Evolutionary conservation across 129 eudicot genomes (phyloP), one percentile per base, ranked within the genome.

Genomic region (Escallonia herrerae): DNA sequence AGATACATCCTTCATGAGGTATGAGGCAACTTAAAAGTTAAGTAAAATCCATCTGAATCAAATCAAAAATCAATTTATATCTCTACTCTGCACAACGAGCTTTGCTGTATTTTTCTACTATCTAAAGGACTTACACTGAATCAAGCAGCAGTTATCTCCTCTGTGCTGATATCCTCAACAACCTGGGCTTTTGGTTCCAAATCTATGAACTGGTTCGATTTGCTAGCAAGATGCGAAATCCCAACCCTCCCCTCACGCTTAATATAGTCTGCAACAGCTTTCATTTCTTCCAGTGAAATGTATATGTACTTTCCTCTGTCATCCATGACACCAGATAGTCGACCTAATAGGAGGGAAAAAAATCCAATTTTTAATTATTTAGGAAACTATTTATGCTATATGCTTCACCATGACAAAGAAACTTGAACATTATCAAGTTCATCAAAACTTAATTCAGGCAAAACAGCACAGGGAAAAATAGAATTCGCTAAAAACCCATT

Each of bases 291-390:
- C 65, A 75, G 79, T 0, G 98, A 93, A 50, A 93, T 88, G 87
- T 93, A 89, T 71, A 93, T 89, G 81, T 88, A 93, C 58, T 93
- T 93, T 67, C 98, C 98, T 80, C 98, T 85, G 72, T 93, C 96
- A 13, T 93, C 98, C 96, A 93, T 93, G 12, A 93, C 98, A 40
- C 98, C 98, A 46, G 98, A 93, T 62, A 93, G 76, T 65, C 96
- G 71, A 79, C 98, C 98, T 93, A 78, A 59, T 58, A 47, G 40
- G 54, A 13, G 8, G 40, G 54, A 13, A 4, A 53, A 64, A 10
- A 8, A 5, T 37, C 50, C 72, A 63, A 57, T 22, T 22, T 22
- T 22, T 22, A 22, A 22, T 22, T 0, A 22, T 22, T 22, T 22
- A 1, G 1, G 33, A 22, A 22, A 22, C 33, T 22, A 22, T 22